Percentiles rank a stretch among this genome's conserved stretches.
Evolutionary conservation across 805 yeast species (phyloP).

Genomic region (Saccharomycopsis javanensis): DNA sequence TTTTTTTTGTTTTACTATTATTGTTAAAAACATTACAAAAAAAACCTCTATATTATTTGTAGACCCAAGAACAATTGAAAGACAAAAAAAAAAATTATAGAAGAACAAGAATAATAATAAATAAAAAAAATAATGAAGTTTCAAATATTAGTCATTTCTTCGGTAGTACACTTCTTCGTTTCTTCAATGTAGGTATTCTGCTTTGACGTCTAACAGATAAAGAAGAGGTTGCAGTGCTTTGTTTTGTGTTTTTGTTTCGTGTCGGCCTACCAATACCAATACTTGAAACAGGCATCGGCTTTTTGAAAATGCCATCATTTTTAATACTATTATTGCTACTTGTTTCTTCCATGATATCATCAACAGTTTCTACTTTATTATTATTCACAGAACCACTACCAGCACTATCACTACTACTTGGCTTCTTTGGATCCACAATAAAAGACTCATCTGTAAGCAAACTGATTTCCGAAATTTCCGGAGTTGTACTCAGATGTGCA

Average conservation of each 20-base stretch:
- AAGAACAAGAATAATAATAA: neutral
- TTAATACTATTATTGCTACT: neutral
- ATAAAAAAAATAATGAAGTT: neutral
- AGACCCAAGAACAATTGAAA: neutral
- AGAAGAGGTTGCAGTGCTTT: neutral
- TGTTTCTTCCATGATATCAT: neutral
- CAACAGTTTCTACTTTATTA: neutral
- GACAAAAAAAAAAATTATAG: neutral
- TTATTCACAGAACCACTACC: neutral
- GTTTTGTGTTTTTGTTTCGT: neutral
- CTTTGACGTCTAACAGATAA: constrained; percentile 10
- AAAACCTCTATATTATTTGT: neutral
- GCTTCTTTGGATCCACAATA: constrained; percentile 3
- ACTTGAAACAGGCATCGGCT: neutral
- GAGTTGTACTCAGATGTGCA: neutral
- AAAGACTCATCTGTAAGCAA: constrained; percentile 11
- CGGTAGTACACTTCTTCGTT: neutral
- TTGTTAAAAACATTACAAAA: too few species aligned
- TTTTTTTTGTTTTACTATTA: too few species aligned
- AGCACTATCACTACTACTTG: neutral
- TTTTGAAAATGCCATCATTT: neutral
- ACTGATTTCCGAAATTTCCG: neutral
- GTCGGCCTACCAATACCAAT: neutral
- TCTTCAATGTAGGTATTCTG: constrained; percentile 12
- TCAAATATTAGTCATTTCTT: neutral